phyloP scores from a whole-genome alignment of 306 rosid genomes.

The Vicia faba region DNA sequence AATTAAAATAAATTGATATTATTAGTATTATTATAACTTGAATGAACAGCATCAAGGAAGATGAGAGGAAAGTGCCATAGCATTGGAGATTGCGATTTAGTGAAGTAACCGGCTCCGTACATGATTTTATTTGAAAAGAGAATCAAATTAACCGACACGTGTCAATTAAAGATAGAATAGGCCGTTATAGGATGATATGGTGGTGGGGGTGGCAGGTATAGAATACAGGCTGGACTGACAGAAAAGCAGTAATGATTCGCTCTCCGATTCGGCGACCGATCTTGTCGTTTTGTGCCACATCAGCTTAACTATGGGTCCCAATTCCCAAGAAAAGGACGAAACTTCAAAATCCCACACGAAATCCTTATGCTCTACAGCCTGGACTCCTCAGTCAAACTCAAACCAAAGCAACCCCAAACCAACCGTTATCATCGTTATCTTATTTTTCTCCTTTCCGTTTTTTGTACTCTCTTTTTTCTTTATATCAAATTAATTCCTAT shows the following conservation, averaged over 20 bases:
- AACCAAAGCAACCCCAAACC: slow-evolving; percentile 48
- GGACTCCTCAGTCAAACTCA: slow-evolving; percentile 79
- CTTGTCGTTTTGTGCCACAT: slow-evolving; percentile 73
- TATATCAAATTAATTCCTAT: not conserved
- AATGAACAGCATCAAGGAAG: slow-evolving; percentile 35
- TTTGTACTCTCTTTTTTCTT: not conserved
- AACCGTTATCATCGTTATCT: slow-evolving; percentile 83
- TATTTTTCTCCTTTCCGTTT: slow-evolving; percentile 14
- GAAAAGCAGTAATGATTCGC: slow-evolving; percentile 72
- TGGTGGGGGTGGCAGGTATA: slow-evolving; percentile 74
- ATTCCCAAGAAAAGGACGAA: slow-evolving; percentile 33
- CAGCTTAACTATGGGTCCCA: slow-evolving; percentile 47
- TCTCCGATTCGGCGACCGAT: slow-evolving; percentile 77
- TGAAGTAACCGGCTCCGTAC: slow-evolving; percentile 53
- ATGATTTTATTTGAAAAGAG: not conserved
- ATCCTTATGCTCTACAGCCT: slow-evolving; percentile 77
- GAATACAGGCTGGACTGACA: slow-evolving; percentile 83
- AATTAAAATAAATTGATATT: not conserved
- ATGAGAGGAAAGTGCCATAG: slow-evolving; percentile 38
- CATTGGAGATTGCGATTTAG: slow-evolving; percentile 29
- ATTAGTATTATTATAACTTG: not conserved
- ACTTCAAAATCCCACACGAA: slow-evolving; percentile 57
- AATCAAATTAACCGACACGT: slow-evolving; percentile 48
- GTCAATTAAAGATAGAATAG: slow-evolving; percentile 36
- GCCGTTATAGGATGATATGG: slow-evolving; percentile 63